phyloP scores from a whole-genome alignment of 2,329 filamentous ascomycete genomes.

The Onygenales sp. region DNA sequence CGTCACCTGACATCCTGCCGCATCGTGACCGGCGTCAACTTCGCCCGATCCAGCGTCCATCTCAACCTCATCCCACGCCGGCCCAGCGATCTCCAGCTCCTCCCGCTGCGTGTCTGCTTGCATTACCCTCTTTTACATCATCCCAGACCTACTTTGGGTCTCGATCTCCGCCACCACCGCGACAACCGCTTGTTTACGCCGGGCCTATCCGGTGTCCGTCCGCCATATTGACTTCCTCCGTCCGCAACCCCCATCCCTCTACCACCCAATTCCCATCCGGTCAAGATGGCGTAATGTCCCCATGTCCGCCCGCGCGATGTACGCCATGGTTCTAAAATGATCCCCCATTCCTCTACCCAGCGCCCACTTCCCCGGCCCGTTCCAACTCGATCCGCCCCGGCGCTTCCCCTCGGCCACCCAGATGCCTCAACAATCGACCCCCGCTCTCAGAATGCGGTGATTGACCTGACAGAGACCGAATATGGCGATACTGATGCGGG shows the following conservation, averaged over 20 bases:
- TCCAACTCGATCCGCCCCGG: background rate
- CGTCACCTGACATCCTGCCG: too few species aligned
- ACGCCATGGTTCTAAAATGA: constrained; percentile 32
- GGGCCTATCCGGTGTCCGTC: too few species aligned
- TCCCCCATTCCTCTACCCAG: constrained; percentile 27
- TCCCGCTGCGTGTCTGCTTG: too few species aligned
- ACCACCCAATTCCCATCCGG: background rate
- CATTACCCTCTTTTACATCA: too few species aligned
- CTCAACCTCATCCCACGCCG: too few species aligned
- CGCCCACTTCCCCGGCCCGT: background rate
- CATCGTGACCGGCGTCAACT: too few species aligned
- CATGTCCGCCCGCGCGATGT: constrained; percentile 17
- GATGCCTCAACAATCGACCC: constrained; percentile 14
- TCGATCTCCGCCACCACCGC: too few species aligned
- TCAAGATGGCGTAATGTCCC: constrained; percentile 9
- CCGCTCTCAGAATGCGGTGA: constrained; percentile 21
- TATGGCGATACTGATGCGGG: constrained; percentile 23
- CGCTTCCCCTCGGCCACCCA: background rate
- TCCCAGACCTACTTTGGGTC: too few species aligned
- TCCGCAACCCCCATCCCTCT: background rate
- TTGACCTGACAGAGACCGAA: constrained; percentile 26
- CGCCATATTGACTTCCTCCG: too few species aligned
- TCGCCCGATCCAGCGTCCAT: too few species aligned
- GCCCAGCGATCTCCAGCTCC: too few species aligned
- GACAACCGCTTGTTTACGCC: too few species aligned